Conservation (phyloP, 805 yeast genomes). For the Schwanniomyces vanrijiae region DNA sequence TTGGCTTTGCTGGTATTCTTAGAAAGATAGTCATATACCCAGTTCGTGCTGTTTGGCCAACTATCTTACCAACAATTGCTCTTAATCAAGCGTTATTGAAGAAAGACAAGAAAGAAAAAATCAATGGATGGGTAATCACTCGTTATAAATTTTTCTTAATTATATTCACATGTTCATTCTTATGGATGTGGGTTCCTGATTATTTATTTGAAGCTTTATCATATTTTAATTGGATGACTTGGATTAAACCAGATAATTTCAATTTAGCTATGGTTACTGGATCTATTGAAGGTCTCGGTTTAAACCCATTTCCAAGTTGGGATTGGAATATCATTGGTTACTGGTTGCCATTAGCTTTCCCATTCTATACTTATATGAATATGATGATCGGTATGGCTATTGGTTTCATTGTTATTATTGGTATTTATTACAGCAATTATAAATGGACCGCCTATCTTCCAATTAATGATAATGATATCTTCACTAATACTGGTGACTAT, state of each 20-base stretch:
- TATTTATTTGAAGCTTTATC: slow-evolving; percentile 41
- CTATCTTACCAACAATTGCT: slow-evolving; percentile 28
- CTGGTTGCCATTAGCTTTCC: slow-evolving; percentile 16
- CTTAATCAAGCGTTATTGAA: slow-evolving; percentile 24
- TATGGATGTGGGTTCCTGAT: slow-evolving; percentile 45
- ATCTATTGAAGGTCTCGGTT: slow-evolving; percentile 42
- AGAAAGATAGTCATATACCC: slow-evolving; percentile 48
- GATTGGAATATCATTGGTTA: slow-evolving; percentile 25
- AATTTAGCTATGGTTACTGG: slow-evolving; percentile 50
- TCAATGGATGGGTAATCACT: slow-evolving; percentile 32
- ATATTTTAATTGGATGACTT: slow-evolving; percentile 51
- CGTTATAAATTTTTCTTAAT: slow-evolving; percentile 24
- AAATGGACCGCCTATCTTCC: slow-evolving; percentile 31
- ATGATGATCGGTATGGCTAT: slow-evolving; percentile 23
- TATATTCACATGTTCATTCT: slow-evolving; percentile 23
- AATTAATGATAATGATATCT: slow-evolving; percentile 18
- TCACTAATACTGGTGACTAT: slow-evolving; percentile 20
- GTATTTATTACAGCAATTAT: slow-evolving; percentile 27
- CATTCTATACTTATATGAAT: slow-evolving; percentile 23
- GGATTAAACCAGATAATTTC: slow-evolving; percentile 52
- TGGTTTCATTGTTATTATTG: slow-evolving; percentile 23
- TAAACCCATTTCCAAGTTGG: slow-evolving; percentile 48
- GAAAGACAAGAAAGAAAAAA: slow-evolving; percentile 24
- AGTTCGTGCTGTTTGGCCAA: slow-evolving; percentile 53
- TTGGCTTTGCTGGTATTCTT: slow-evolving; percentile 30